phyloP scores from a whole-genome alignment of 495 filamentous ascomycete genomes.

The Astrocystis sublimbata region DNA sequence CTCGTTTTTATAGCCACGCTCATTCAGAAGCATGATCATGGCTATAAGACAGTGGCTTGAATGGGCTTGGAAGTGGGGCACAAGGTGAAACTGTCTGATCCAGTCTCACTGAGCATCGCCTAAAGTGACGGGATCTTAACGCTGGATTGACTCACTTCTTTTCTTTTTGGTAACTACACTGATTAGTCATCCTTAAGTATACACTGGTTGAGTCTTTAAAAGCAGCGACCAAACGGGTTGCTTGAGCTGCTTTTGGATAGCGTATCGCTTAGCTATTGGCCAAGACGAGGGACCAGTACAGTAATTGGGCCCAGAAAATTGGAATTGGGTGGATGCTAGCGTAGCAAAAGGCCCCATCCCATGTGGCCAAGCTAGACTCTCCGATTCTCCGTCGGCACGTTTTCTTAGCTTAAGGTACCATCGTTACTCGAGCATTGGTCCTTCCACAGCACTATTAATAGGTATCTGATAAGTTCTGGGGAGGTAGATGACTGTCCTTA shows the following conservation, averaged over 20 bases:
- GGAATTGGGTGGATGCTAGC: constrained; percentile 1
- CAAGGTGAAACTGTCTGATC: not conserved
- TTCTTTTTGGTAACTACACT: not conserved
- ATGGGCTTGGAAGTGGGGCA: not conserved
- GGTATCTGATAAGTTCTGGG: too few relatives aligned
- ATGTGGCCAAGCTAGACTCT: constrained; percentile 5
- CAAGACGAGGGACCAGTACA: not conserved
- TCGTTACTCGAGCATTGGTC: not conserved
- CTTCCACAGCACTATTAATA: not conserved
- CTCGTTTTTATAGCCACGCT: not conserved
- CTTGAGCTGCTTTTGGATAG: not conserved
- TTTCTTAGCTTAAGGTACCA: not conserved
- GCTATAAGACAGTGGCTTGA: not conserved
- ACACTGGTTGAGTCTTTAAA: not conserved
- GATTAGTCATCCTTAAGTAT: not conserved
- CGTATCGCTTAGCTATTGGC: not conserved
- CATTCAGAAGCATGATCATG: not conserved
- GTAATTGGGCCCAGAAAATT: constrained; percentile 2
- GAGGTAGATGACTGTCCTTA: not conserved
- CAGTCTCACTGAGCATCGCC: too few relatives aligned
- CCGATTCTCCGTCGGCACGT: not conserved
- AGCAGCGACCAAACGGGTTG: not conserved
- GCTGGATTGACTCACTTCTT: too few relatives aligned
- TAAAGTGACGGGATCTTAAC: too few relatives aligned
- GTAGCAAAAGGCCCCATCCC: not conserved